Base-by-base conservation (phyloP, 306 rosid species). In the Fragaria vesca region DNA sequence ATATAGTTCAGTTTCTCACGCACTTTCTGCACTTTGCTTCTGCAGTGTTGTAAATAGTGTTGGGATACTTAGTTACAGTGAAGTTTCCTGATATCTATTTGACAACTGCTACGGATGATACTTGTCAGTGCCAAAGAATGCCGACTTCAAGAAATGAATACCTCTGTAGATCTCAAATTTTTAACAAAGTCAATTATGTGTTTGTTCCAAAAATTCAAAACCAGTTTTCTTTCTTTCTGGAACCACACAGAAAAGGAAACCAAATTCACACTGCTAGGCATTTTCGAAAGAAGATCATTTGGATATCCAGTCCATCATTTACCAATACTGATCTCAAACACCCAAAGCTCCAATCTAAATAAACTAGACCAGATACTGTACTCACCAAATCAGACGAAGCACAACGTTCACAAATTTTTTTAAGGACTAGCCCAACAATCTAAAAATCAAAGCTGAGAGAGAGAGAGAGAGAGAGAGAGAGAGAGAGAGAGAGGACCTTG, bases 401-500 rank as follows among this genome's bases (percentile, higher is more conserved):
- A 5, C 58, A 55, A 8, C 12, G 21, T n/a, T 55, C 30, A 55
- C 61, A 54, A 32, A 32, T 32, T 32, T 32, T 32, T 32, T 32
- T 2, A 32, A 7, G 28, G 26, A 54, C 8, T 2, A 54, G 11
- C 26, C 61, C 26, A 54, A 20, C n/a, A 52, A 52, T 17, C 8
- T 18, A 21, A 30, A 57, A 57, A 21, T 57, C 30, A 57, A 57
- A 21, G 30, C 62, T 21, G 10, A 18, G 58, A 52, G 58, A 52
- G 54, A 48, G 34, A 58, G 26, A 24, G 47, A 16, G 24, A 2
- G 17, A 66, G 43, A 66, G 12, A 57, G 43, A 18, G 58, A 52
- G 58, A 52, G 54, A 48, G 34, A 57, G 57, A 51, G 57, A 51
- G 18, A 30, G 7, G 21, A 92, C 98, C 97, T 86, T 86, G 89